A percentile compares a stretch with the other conserved stretches of the same genome.
Evolutionary conservation across 164 flowering plant species (phyloP).

Genomic region (Macadamia integrifolia): DNA sequence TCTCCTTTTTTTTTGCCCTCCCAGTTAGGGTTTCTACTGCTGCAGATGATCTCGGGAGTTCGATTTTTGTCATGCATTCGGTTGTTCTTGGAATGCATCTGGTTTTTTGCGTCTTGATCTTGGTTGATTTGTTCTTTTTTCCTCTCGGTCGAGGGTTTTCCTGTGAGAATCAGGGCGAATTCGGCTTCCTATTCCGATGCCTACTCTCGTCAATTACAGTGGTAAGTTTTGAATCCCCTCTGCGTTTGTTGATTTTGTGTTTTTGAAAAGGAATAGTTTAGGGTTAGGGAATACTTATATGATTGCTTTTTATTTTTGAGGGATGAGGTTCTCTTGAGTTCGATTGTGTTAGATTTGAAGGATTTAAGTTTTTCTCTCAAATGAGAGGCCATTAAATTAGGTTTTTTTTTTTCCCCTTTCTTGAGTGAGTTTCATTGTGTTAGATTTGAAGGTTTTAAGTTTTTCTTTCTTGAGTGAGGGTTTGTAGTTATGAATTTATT

Average conservation of each 20-base stretch:
- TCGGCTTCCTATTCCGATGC: conserved; percentile 20
- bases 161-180: conserved; percentile 1
- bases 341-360: neutral
- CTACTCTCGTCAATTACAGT: conserved; percentile 26
- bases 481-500: neutral
- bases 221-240: conserved; percentile 18
- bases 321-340: neutral
- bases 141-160: conserved; percentile 12
- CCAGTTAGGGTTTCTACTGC: conserved; percentile 7
- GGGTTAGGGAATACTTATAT: neutral
- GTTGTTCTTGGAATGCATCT: neutral
- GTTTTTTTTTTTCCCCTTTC: neutral
- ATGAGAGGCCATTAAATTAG: too few relatives aligned
- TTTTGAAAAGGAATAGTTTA: neutral
- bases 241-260: neutral
- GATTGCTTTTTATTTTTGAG: neutral
- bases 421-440: neutral
- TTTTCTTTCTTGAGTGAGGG: neutral
- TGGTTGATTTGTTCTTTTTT: conserved; percentile 5
- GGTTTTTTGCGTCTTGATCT: conserved; percentile 1
- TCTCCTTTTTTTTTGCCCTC: conserved; percentile 10
- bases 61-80: conserved; percentile 21
- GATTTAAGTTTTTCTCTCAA: neutral
- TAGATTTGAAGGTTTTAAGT: neutral
- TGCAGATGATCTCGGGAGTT: neutral